These are phyloP conservation scores for Pyronema omphalodes DNA, from an alignment of 495 filamentous ascomycete species.

Conservation along the genomic window DNA sequence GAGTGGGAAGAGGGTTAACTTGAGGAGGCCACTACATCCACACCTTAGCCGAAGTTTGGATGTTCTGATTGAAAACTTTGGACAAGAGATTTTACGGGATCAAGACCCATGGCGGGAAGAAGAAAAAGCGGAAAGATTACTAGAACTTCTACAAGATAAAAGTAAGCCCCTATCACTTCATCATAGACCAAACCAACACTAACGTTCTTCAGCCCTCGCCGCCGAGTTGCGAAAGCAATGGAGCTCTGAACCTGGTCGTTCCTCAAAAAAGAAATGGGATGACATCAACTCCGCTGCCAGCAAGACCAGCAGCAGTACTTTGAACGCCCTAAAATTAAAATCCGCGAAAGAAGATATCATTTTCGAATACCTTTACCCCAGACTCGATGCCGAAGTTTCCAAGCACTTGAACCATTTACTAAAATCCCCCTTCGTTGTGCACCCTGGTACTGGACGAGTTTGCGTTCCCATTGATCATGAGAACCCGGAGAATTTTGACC, in stretches of 20 bases:
- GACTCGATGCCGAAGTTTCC: constrained; percentile 85
- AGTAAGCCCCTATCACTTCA: constrained; percentile 1
- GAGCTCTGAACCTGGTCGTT: constrained; percentile 59
- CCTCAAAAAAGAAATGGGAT: constrained; percentile 66
- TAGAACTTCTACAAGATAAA: constrained; percentile 61
- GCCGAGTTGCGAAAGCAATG: constrained; percentile 73
- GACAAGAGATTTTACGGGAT: constrained; percentile 53
- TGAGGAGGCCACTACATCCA: constrained; percentile 74
- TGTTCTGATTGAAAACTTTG: constrained; percentile 61
- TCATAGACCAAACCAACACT: neutral
- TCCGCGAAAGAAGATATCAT: constrained; percentile 88
- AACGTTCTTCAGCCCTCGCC: constrained; percentile 37
- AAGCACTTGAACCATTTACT: constrained; percentile 96
- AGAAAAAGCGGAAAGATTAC: constrained; percentile 51
- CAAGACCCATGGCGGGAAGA: constrained; percentile 68
- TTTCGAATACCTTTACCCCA: constrained; percentile 94
- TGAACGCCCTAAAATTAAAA: constrained; percentile 46
- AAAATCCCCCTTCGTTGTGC: constrained; percentile 88
- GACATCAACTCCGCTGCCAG: constrained; percentile 79
- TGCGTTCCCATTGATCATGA: constrained; percentile 81
- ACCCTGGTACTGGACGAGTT: constrained; percentile 75
- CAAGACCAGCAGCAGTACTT: constrained; percentile 38
- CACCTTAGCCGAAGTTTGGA: constrained; percentile 75
- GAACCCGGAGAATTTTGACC: constrained; percentile 62
- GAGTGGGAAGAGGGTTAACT: constrained; percentile 71